Percentiles rank a stretch among this genome's conserved stretches.
Conservation (phyloP, 2,329 filamentous ascomycete species). For the Tolypocladium nubicola region DNA sequence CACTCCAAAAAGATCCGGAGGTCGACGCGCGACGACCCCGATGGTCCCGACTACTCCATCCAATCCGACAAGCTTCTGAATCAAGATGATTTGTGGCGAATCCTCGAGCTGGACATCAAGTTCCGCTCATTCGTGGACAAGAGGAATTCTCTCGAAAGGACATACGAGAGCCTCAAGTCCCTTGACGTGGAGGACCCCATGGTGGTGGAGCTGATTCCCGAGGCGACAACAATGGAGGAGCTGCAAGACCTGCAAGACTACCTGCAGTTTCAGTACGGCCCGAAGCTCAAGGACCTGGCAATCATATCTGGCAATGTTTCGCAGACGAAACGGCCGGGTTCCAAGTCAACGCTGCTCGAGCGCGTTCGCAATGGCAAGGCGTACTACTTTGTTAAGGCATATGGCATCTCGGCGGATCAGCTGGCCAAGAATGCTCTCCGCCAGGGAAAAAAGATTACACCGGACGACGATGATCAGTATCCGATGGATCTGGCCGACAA, state of each 20-base stretch:
- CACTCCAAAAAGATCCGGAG: slow-evolving; percentile 65
- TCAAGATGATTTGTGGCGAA: slow-evolving; percentile 89
- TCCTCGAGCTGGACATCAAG: slow-evolving; percentile 89
- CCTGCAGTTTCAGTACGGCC: slow-evolving; percentile 83
- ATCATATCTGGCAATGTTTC: slow-evolving; percentile 52
- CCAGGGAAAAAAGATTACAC: slow-evolving; percentile 66
- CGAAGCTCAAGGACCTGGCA: slow-evolving; percentile 71
- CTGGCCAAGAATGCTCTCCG: slow-evolving; percentile 79
- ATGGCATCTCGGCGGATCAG: slow-evolving; percentile 81
- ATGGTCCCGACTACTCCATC: slow-evolving; percentile 63
- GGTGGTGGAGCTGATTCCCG: slow-evolving; percentile 71
- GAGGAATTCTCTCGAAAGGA: slow-evolving; percentile 72
- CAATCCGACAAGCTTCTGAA: slow-evolving; percentile 79
- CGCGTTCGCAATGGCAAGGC: slow-evolving; percentile 71
- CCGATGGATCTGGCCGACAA: slow-evolving; percentile 83
- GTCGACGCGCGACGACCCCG: slow-evolving; percentile 52
- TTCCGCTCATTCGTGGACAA: slow-evolving; percentile 90
- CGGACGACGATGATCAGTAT: slow-evolving; percentile 70
- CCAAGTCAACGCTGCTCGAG: slow-evolving; percentile 71
- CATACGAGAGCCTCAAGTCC: slow-evolving; percentile 61
- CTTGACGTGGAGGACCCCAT: slow-evolving; percentile 58
- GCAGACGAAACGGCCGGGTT: slow-evolving; percentile 70
- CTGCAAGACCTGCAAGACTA: slow-evolving; percentile 96
- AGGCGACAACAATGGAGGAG: slow-evolving; percentile 82
- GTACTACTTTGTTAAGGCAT: slow-evolving; percentile 74